Evolutionary conservation across 1,284 basidiomycete species (phyloP).

Genomic region (Pyrrhoderma noxium): DNA sequence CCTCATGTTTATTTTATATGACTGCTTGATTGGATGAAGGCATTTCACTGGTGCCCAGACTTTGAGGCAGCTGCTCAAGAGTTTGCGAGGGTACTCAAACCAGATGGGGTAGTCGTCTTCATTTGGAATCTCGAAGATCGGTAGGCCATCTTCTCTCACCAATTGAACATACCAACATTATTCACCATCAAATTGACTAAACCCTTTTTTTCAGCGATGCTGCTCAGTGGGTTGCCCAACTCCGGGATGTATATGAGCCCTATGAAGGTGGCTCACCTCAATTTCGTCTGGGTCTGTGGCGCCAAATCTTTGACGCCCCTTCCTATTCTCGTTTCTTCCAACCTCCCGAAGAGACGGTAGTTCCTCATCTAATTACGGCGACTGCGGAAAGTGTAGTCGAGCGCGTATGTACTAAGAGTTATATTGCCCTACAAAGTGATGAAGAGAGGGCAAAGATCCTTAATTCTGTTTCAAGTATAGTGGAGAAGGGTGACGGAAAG

Average conservation of each 20-base stretch:
- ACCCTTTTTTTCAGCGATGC: constrained; percentile 34
- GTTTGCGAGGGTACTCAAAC: constrained; percentile 66
- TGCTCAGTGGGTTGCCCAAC: constrained; percentile 60
- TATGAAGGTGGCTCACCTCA: constrained; percentile 66
- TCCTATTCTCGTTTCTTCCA: constrained; percentile 48
- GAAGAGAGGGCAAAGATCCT: constrained; percentile 46
- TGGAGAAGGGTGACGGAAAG: constrained; percentile 37
- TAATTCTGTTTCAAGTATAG: constrained; percentile 41
- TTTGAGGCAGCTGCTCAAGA: constrained; percentile 56
- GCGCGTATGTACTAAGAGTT: constrained; percentile 67
- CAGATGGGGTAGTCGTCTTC: constrained; percentile 52
- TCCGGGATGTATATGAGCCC: constrained; percentile 58
- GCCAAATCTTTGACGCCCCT: constrained; percentile 48
- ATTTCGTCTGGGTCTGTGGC: constrained; percentile 66
- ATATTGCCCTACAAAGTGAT: constrained; percentile 51
- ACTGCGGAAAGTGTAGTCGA: constrained; percentile 48
- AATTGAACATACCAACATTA: too few relatives aligned
- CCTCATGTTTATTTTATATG: background rate
- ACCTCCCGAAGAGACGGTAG: constrained; percentile 42
- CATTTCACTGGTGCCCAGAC: constrained; percentile 79
- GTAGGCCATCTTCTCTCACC: constrained; percentile 29
- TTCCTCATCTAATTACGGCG: constrained; percentile 36
- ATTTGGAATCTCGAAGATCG: constrained; percentile 79
- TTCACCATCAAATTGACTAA: too few relatives aligned
- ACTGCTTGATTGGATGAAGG: constrained; percentile 34